Evolutionary conservation across 495 filamentous ascomycete genomes (phyloP), one percentile per base, ranked within the genome.

Genomic region (Friedmanniomyces simplex): DNA sequence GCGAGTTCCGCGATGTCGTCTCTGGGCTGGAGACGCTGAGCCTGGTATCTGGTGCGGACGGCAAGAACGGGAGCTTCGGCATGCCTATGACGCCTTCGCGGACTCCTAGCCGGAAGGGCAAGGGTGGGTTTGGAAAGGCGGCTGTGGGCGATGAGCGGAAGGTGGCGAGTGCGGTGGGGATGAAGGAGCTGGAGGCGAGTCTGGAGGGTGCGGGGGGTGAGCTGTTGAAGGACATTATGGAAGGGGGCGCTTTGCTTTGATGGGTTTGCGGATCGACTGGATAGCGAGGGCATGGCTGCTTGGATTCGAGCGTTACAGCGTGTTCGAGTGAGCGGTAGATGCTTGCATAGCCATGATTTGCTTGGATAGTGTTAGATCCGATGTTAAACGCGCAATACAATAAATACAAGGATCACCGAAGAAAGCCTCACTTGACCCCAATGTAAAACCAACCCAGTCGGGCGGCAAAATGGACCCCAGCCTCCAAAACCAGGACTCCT

Each of bases 1-100:
- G 86, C 1, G 93, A 99, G 68, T 97, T 99, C 68, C 79, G 89
- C 47, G 94, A 97, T 68, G 89, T 99, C 2, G 73, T 98, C n/a
- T 81, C 83, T 11, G 90, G 85, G 48, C 72, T 98, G 28, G 93
- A 97, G 71, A 89, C 88, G 0, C 70, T 94, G 61, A 87, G 86
- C 0, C 70, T 96, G 14, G 77, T 95, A 14, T 80, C 82, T n/a
- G 82, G 83, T 32, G 76, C 76, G 14, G 88, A 89, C 32, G 87
- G 88, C 14, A 73, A 68, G 59, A 55, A 55, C 12, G 67, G 71
- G 13, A 67, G 61, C 18, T 67, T 72, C 41, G 62, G 61, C 13
- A 28, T 54, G 14, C 62, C 67, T 6, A 55, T 59, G 2, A 73
- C 71, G 32, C 71, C 71, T 20, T 69, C 64, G 25, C 62, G 59